A percentile compares a stretch with the other conserved stretches of the same genome.
Conservation (phyloP, 495 filamentous ascomycete species). For the Halenospora varia region DNA sequence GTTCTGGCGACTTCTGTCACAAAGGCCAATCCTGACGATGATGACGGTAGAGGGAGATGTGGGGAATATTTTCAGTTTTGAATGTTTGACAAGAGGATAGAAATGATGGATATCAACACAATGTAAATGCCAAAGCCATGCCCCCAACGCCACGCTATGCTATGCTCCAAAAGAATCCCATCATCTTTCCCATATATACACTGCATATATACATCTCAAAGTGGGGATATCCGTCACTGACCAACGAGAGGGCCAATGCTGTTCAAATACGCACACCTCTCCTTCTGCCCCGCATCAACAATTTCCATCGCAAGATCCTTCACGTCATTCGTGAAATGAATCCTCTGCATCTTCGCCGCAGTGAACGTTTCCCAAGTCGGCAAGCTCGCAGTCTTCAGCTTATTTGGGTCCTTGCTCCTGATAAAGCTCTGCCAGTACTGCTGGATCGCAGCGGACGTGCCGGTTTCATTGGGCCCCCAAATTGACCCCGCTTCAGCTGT, state of each 20-base stretch:
- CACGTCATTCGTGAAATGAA: slow-evolving; percentile 52
- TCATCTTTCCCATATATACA: neutral
- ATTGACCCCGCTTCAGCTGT: slow-evolving; percentile 59
- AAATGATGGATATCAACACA: too few relatives aligned
- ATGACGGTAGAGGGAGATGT: too few relatives aligned
- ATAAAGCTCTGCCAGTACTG: slow-evolving; percentile 70
- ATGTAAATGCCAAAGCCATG: neutral
- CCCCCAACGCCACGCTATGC: neutral
- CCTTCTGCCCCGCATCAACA: slow-evolving; percentile 24
- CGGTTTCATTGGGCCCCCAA: too few relatives aligned
- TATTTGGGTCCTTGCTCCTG: slow-evolving; percentile 60
- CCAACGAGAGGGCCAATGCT: neutral
- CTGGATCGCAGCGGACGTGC: too few relatives aligned
- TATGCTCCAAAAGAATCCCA: neutral
- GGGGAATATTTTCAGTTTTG: too few relatives aligned
- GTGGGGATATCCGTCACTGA: neutral
- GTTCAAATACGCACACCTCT: neutral
- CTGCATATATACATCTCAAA: neutral
- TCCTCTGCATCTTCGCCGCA: slow-evolving; percentile 33
- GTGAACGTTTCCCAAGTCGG: slow-evolving; percentile 39
- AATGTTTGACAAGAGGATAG: neutral
- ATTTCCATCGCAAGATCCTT: slow-evolving; percentile 50
- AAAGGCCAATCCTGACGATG: too few relatives aligned
- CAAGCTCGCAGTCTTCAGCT: slow-evolving; percentile 32
- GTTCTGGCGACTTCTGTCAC: too few relatives aligned